Percentiles rank a stretch among this genome's conserved stretches.
phyloP scores from a whole-genome alignment of 2,329 filamentous ascomycete genomes.

The Sporothrix mexicana region DNA sequence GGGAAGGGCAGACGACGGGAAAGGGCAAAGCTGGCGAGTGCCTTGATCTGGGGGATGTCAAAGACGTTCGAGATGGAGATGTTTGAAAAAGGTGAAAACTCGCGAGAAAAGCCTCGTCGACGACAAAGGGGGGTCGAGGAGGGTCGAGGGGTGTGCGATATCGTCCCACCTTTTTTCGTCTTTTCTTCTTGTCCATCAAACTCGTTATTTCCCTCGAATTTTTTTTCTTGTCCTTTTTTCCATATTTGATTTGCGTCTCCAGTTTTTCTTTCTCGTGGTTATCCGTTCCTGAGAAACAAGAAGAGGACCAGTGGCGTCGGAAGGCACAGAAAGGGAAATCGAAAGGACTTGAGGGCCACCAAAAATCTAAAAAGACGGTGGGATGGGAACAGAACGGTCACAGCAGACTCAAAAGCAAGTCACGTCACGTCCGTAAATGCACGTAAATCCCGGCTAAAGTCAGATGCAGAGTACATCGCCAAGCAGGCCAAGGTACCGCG shows the following conservation, averaged over 20 bases:
- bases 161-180: neutral
- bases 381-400: slow-evolving; percentile 17
- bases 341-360: neutral
- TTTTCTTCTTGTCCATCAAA: too few species aligned
- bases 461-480: slow-evolving; percentile 9
- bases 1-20: too few species aligned
- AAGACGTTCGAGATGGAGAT: slow-evolving; percentile 13
- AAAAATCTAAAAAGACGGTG: neutral
- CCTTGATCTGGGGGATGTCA: neutral
- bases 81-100: slow-evolving; percentile 28
- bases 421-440: slow-evolving; percentile 12
- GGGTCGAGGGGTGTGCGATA: neutral
- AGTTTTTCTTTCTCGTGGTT: slow-evolving; percentile 12
- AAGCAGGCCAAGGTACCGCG: slow-evolving; percentile 3
- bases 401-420: neutral
- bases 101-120: slow-evolving; percentile 23
- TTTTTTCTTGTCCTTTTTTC: neutral
- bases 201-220: neutral
- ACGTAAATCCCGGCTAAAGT: neutral
- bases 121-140: too few species aligned
- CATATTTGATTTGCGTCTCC: slow-evolving; percentile 21
- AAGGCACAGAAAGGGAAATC: neutral
- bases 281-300: neutral
- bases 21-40: neutral
- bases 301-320: neutral